Percentiles rank a stretch among this genome's conserved stretches.
Conservation (phyloP, 495 filamentous ascomycete species). For the Jackrogersella minutella region DNA sequence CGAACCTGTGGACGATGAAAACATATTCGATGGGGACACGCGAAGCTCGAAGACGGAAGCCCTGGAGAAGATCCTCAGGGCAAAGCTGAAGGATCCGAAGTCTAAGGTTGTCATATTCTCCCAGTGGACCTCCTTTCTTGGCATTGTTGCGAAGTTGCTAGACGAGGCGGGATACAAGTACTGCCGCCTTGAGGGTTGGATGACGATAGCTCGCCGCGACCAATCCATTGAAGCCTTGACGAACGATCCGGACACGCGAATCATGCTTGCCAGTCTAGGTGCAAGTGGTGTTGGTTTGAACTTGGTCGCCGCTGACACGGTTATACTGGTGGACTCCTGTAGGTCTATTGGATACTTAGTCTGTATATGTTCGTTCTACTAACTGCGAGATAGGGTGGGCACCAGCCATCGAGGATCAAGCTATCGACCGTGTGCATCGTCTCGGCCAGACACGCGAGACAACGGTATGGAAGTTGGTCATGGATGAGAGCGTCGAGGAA, state of each 20-base stretch:
- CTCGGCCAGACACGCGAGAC: slow-evolving; percentile 82
- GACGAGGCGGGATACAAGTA: slow-evolving; percentile 67
- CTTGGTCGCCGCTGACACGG: slow-evolving; percentile 86
- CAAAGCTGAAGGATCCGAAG: slow-evolving; percentile 68
- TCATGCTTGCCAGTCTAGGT: slow-evolving; percentile 83
- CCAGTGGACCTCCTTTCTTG: slow-evolving; percentile 91
- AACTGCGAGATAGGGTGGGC: slow-evolving; percentile 72
- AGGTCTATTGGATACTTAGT: slow-evolving; percentile 14
- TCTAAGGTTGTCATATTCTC: slow-evolving; percentile 92
- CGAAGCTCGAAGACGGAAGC: slow-evolving; percentile 87
- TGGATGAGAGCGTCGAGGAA: slow-evolving; percentile 89
- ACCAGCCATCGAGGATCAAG: slow-evolving; percentile 92
- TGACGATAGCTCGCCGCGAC: slow-evolving; percentile 73
- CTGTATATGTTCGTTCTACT: slow-evolving; percentile 9
- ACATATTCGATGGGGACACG: slow-evolving; percentile 65
- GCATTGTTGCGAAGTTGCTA: slow-evolving; percentile 78
- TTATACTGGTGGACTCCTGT: slow-evolving; percentile 81
- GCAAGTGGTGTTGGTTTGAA: slow-evolving; percentile 92
- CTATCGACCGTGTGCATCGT: slow-evolving; percentile 88
- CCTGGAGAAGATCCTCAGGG: slow-evolving; percentile 78
- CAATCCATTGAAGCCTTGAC: slow-evolving; percentile 71
- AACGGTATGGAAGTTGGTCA: slow-evolving; percentile 81
- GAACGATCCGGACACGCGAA: slow-evolving; percentile 70
- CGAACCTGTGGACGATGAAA: slow-evolving; percentile 58
- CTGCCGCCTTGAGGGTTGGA: slow-evolving; percentile 84